Evolutionary conservation across 345 rosid genomes (phyloP).

Genomic region (Rubroshorea leprosula): DNA sequence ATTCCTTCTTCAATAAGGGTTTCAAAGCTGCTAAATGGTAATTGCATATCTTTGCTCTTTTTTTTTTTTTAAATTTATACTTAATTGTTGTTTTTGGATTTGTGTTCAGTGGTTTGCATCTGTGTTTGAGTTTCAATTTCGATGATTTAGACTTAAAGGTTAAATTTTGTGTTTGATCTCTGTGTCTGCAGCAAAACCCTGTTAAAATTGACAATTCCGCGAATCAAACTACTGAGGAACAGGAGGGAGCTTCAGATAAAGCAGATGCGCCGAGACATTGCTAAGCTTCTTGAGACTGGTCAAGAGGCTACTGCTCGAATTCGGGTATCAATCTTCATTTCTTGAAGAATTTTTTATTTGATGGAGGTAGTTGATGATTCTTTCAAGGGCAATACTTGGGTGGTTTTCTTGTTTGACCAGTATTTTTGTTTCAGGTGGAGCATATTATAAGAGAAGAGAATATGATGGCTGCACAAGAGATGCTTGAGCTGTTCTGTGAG

Average conservation of each 20-base stretch:
- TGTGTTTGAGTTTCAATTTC: too few relatives aligned
- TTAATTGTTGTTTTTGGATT: too few relatives aligned
- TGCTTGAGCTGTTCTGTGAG: slow-evolving; percentile 81
- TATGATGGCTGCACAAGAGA: slow-evolving; percentile 99
- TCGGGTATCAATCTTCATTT: slow-evolving; percentile 53
- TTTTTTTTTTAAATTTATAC: slow-evolving; percentile 60
- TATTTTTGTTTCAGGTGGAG: slow-evolving; percentile 59
- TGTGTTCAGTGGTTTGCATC: too few relatives aligned
- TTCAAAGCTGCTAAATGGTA: slow-evolving; percentile 93
- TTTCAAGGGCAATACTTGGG: not conserved
- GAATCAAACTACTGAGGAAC: slow-evolving; percentile 84
- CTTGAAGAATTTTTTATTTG: not conserved
- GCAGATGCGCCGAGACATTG: slow-evolving; percentile 92
- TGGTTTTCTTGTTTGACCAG: not conserved
- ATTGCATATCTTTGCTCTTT: slow-evolving; percentile 75
- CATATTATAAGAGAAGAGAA: slow-evolving; percentile 94
- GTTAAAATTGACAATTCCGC: slow-evolving; percentile 67
- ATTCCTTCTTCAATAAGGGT: slow-evolving; percentile 83
- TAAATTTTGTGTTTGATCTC: not conserved
- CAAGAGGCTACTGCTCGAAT: slow-evolving; percentile 99
- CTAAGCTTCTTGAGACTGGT: slow-evolving; percentile 93
- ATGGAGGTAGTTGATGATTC: not conserved
- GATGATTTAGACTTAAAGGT: not conserved
- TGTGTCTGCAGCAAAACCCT: slow-evolving; percentile 67
- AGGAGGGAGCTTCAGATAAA: slow-evolving; percentile 86